Evolutionary conservation across 2,329 filamentous ascomycete genomes (phyloP).

Genomic region (Neodidymelliopsis sp.): DNA sequence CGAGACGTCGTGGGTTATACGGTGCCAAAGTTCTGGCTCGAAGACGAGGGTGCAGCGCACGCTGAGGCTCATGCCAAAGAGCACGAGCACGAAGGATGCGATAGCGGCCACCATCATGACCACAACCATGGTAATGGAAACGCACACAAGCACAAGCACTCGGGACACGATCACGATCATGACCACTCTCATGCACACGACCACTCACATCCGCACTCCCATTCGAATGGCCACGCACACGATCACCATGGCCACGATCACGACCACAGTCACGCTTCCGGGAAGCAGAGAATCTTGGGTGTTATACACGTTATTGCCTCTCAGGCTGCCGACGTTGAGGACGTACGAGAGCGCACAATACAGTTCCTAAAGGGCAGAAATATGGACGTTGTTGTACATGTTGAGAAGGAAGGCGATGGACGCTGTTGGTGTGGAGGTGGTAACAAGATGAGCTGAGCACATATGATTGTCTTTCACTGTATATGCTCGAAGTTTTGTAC

Average conservation of each 20-base stretch:
- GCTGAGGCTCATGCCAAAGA: slow-evolving; percentile 53
- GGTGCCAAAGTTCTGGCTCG: slow-evolving; percentile 91
- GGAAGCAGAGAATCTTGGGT: slow-evolving; percentile 68
- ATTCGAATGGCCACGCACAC: slow-evolving; percentile 42
- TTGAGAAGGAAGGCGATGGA: slow-evolving; percentile 81
- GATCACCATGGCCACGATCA: slow-evolving; percentile 44
- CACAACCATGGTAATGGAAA: slow-evolving; percentile 45
- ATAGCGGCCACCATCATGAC: slow-evolving; percentile 30
- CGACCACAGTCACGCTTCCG: slow-evolving; percentile 40
- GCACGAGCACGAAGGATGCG: slow-evolving; percentile 40
- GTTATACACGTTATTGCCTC: slow-evolving; percentile 86
- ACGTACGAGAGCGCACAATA: slow-evolving; percentile 79
- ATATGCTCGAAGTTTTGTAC: slow-evolving; percentile 1
- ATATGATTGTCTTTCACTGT: neutral
- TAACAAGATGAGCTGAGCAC: slow-evolving; percentile 31
- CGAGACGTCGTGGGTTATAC: slow-evolving; percentile 86
- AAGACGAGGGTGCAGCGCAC: slow-evolving; percentile 65
- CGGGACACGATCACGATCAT: slow-evolving; percentile 40
- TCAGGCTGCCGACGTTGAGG: slow-evolving; percentile 75
- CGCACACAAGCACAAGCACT: slow-evolving; percentile 47
- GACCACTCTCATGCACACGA: slow-evolving; percentile 19
- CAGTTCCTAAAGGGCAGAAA: slow-evolving; percentile 73
- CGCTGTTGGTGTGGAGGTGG: slow-evolving; percentile 69
- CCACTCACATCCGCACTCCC: slow-evolving; percentile 31
- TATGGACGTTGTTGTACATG: slow-evolving; percentile 85